Evolutionary conservation across 306 rosid species (phyloP), one percentile per base, ranked within the genome.

Genomic region (Quillaja saponaria): DNA sequence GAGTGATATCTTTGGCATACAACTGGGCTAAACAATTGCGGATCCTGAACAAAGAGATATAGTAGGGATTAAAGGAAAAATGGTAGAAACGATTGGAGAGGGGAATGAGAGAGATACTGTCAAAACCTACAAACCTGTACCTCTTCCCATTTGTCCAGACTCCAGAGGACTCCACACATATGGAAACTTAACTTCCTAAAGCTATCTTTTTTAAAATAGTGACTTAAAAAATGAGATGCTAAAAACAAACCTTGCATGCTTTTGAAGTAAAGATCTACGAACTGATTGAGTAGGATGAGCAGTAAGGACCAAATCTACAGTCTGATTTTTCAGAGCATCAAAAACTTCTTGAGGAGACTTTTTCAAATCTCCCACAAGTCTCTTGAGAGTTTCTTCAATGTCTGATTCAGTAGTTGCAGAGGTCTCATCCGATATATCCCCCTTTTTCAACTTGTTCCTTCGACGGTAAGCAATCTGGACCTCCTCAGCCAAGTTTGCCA

Each of bases 401-500:
- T 94, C 97, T 5, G 99, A 94, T 71, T 94, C 99, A 1, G 99
- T 94, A 4, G 99, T 76, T 42, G 99, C 99, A 71, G 84, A 85
- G 66, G 58, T 85, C 77, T 94, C 99, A 58, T 94, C 99, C 5
- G 61, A 76, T 18, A 94, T 87, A 67, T 81, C 95, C 2, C 99
- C 96, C 71, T 87, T 89, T 64, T 94, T 94, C 80, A 94, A 66
- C 80, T 94, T 94, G 90, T 83, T 87, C 64, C 95, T 77, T 60
- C 97, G 74, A 20, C 97, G 96, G 34, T 68, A 75, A 54, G 99
- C 83, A 78, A 94, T 94, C 84, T 94, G 97, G 71, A 94, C 97
- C 82, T 92, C 96, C 85, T 92, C 99, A 10, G 99, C 99, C 77
- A 94, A 85, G 87, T 94, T 94, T 62, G 99, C 99, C 76, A 94